Conservation (phyloP, 2,329 filamentous ascomycete genomes). For the Alternaria brassicicola region DNA sequence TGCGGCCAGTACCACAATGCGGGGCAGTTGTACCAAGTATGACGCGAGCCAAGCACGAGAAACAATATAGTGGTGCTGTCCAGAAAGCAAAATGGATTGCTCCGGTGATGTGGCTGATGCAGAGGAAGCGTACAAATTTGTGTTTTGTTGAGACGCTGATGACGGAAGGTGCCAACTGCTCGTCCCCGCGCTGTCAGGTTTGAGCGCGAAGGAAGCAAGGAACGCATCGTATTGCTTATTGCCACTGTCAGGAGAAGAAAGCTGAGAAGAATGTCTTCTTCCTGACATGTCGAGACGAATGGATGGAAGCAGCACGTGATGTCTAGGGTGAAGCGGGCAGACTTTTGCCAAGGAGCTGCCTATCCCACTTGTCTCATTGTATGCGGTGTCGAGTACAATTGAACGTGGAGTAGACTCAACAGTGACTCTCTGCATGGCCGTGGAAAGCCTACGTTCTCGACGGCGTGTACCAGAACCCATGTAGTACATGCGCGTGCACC, state of each 20-base stretch:
- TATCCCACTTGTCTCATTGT: not conserved
- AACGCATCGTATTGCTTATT: not conserved
- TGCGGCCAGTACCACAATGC: not conserved
- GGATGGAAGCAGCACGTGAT: not conserved
- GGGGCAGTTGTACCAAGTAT: not conserved
- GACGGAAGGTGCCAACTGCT: constrained; percentile 13
- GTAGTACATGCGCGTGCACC: not conserved
- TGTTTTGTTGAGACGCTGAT: constrained; percentile 15
- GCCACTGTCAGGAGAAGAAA: not conserved
- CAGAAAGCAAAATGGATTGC: not conserved
- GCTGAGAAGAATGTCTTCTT: not conserved
- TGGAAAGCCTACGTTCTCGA: not conserved
- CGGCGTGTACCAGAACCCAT: not conserved
- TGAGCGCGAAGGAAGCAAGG: not conserved
- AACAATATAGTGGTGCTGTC: not conserved
- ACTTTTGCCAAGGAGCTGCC: not conserved
- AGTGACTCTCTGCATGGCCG: not conserved
- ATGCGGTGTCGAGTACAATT: not conserved
- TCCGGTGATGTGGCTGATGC: not conserved
- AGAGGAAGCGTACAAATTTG: not conserved
- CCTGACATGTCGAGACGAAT: not conserved
- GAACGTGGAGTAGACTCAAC: not conserved
- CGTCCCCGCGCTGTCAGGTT: constrained; percentile 1
- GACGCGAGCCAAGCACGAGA: constrained; percentile 3
- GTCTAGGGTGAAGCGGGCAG: not conserved